Evolutionary conservation across 2,329 filamentous ascomycete genomes (phyloP).

Genomic region (Stagonosporopsis rhizophila): DNA sequence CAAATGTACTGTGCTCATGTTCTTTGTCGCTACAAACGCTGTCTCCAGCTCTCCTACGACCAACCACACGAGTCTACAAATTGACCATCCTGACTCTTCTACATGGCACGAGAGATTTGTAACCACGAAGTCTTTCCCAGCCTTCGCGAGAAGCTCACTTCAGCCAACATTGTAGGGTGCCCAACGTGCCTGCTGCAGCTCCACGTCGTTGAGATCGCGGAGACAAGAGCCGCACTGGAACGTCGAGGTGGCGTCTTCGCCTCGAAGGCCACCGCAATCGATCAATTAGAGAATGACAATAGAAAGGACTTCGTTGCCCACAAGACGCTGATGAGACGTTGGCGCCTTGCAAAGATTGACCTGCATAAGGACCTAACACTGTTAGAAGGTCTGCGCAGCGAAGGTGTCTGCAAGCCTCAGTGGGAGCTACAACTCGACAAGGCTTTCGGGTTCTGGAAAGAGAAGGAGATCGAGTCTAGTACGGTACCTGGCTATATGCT

Average conservation of each 20-base stretch:
- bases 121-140: neutral
- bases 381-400: conserved; percentile 12
- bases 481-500: conserved; percentile 7
- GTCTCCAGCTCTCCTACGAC: neutral
- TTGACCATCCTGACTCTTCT: neutral
- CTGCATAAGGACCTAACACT: conserved; percentile 7
- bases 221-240: conserved; percentile 10
- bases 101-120: neutral
- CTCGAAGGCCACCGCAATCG: conserved; percentile 3
- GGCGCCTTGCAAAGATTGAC: conserved; percentile 11
- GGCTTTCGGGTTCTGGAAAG: conserved; percentile 16
- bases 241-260: conserved; percentile 24
- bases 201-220: conserved; percentile 16
- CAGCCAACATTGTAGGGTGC: neutral
- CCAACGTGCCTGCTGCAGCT: conserved; percentile 14
- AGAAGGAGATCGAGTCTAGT: conserved; percentile 10
- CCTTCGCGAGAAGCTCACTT: neutral
- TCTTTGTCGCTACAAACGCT: neutral
- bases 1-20: no score
- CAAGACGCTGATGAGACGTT: neutral
- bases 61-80: neutral
- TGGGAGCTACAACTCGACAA: neutral
- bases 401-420: neutral
- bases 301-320: neutral
- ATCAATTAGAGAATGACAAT: neutral